Conservation (phyloP, 2,329 filamentous ascomycete genomes). For the Botryotinia narcissicola region DNA sequence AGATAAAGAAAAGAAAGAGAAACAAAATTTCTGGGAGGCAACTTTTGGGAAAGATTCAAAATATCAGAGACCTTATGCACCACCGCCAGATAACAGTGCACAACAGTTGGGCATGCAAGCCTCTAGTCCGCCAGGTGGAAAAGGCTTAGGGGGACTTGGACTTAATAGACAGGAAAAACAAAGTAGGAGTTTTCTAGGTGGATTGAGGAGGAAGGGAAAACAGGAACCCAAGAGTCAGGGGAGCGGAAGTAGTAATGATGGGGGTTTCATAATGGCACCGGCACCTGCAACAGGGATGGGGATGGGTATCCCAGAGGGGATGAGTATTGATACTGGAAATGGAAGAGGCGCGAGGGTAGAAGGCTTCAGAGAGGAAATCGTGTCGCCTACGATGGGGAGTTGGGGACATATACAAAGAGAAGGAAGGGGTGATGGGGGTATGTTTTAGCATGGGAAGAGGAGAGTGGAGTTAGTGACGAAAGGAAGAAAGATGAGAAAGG, state of each 20-base stretch:
- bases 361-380: not conserved
- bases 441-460: constrained; percentile 4
- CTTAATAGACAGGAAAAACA: constrained; percentile 34
- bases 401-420: not conserved
- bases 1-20: constrained; percentile 30
- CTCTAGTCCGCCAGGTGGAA: constrained; percentile 28
- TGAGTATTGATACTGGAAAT: constrained; percentile 1
- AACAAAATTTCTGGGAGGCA: constrained; percentile 38
- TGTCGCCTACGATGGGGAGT: not conserved
- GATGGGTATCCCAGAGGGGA: not conserved
- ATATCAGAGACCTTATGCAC: constrained; percentile 27
- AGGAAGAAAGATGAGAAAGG: not conserved
- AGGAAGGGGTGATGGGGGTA: not conserved
- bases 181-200: constrained; percentile 35
- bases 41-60: constrained; percentile 37
- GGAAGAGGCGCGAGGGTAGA: not conserved
- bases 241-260: constrained; percentile 17
- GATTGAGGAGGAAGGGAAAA: constrained; percentile 30
- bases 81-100: constrained; percentile 16
- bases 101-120: constrained; percentile 16
- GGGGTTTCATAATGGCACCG: constrained; percentile 5
- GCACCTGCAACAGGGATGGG: not conserved
- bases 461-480: not conserved
- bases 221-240: constrained; percentile 20
- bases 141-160: constrained; percentile 6